Percentiles rank a stretch among this genome's conserved stretches.
These are phyloP conservation scores for Fusarium oxysporum DNA, from an alignment of 2,329 filamentous ascomycete genomes.

Conservation along the genomic window DNA sequence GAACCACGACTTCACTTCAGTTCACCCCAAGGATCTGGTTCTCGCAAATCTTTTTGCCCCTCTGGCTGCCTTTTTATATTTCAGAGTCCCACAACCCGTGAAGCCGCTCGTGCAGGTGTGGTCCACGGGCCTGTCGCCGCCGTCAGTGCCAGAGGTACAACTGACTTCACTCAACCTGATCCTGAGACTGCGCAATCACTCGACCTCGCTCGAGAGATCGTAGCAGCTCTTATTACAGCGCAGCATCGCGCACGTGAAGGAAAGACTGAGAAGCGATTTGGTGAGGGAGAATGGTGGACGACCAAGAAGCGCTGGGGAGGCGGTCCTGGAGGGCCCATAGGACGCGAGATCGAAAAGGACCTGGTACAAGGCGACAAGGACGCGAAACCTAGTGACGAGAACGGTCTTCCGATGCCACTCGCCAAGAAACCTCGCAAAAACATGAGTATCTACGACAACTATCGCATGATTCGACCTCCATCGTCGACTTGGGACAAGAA, in stretches of 20 bases:
- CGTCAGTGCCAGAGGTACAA: conserved; percentile 67
- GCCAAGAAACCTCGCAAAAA: conserved; percentile 66
- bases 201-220: conserved; percentile 71
- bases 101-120: conserved; percentile 68
- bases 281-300: conserved; percentile 72
- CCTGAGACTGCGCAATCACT: conserved; percentile 67
- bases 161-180: conserved; percentile 59
- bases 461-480: conserved; percentile 71
- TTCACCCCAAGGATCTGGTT: conserved; percentile 49
- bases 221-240: conserved; percentile 70
- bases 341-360: conserved; percentile 67
- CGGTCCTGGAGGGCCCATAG: conserved; percentile 71
- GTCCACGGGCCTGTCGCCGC: conserved; percentile 72
- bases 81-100: conserved; percentile 69
- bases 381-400: conserved; percentile 44
- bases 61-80: conserved; percentile 71
- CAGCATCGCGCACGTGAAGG: conserved; percentile 72
- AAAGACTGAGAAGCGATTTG: conserved; percentile 66
- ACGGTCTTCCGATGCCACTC: conserved; percentile 42
- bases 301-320: conserved; percentile 72
- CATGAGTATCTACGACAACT: conserved; percentile 70
- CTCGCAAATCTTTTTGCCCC: conserved; percentile 66
- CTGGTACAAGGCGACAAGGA: conserved; percentile 61
- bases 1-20: conserved; percentile 70
- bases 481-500: conserved; percentile 70